Conservation (phyloP, 1,139 yeast genomes). For the Casaregolazyma suthepensis region DNA sequence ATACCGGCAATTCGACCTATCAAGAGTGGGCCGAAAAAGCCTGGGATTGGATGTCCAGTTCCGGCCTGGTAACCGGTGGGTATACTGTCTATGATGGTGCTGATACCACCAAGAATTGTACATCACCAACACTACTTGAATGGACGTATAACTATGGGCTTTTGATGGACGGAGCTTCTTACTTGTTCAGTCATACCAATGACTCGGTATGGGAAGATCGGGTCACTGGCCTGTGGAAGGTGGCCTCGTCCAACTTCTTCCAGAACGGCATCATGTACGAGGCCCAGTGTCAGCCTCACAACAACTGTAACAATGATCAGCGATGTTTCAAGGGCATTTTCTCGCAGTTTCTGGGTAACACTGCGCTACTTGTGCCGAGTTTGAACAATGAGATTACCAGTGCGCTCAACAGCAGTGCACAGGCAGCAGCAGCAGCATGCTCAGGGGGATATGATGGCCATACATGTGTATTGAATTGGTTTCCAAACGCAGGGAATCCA, state of each 20-base stretch:
- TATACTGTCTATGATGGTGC: slow-evolving; percentile 71
- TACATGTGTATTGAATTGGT: slow-evolving; percentile 88
- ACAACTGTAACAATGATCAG: slow-evolving; percentile 76
- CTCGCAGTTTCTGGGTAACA: slow-evolving; percentile 66
- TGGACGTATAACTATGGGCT: slow-evolving; percentile 93
- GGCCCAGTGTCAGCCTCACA: slow-evolving; percentile 66
- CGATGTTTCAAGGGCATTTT: slow-evolving; percentile 82
- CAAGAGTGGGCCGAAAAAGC: slow-evolving; percentile 73
- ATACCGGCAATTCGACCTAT: slow-evolving; percentile 64
- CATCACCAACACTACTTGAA: slow-evolving; percentile 50
- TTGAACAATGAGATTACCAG: slow-evolving; percentile 47
- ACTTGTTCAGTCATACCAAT: slow-evolving; percentile 66
- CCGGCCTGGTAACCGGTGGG: slow-evolving; percentile 44
- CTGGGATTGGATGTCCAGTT: slow-evolving; percentile 74
- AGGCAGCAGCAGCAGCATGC: slow-evolving; percentile 77
- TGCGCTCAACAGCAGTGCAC: slow-evolving; percentile 56
- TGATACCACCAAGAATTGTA: slow-evolving; percentile 54
- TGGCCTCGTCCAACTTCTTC: slow-evolving; percentile 54
- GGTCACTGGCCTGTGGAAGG: slow-evolving; percentile 32
- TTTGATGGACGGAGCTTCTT: slow-evolving; percentile 75
- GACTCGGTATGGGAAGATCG: slow-evolving; percentile 64
- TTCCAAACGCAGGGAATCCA: slow-evolving; percentile 66
- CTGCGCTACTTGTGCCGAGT: slow-evolving; percentile 66
- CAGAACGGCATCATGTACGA: slow-evolving; percentile 62
- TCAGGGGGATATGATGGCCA: slow-evolving; percentile 83